These are phyloP conservation scores for Macrolepiota albuminosa DNA, from an alignment of 768 basidiomycete genomes.

Conservation along the genomic window DNA sequence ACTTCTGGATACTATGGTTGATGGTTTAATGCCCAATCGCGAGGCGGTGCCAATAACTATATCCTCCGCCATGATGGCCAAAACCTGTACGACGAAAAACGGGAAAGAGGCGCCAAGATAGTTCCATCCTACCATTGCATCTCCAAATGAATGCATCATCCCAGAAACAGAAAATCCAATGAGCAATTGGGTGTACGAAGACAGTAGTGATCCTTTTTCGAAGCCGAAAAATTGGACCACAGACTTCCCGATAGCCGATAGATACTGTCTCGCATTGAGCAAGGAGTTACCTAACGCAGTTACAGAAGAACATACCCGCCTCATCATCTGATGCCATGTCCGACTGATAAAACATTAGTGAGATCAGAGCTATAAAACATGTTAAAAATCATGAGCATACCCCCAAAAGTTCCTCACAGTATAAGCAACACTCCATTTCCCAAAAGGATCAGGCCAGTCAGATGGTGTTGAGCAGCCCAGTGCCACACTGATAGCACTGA, in stretches of 20 bases:
- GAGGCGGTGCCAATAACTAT: constrained; percentile 14
- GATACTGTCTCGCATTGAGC: constrained; percentile 11
- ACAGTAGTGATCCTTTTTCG: constrained; percentile 14
- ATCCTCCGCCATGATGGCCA: constrained; percentile 27
- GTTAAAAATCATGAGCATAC: constrained; percentile 14
- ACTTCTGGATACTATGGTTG: neutral
- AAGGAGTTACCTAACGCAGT: neutral
- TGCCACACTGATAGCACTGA: neutral
- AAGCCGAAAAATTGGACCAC: constrained; percentile 10
- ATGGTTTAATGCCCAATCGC: neutral
- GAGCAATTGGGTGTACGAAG: constrained; percentile 21
- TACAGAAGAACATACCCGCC: constrained; percentile 15
- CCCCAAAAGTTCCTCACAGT: constrained; percentile 27
- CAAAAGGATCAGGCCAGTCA: constrained; percentile 25
- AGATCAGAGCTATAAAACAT: neutral
- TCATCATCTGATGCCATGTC: constrained; percentile 24
- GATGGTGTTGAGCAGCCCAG: constrained; percentile 14
- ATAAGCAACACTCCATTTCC: constrained; percentile 23
- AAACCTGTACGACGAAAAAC: constrained; percentile 26
- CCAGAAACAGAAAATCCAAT: constrained; percentile 24
- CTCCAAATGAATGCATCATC: constrained; percentile 23
- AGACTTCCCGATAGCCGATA: constrained; percentile 17
- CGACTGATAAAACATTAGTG: constrained; percentile 11
- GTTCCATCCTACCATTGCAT: constrained; percentile 18
- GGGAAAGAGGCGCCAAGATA: constrained; percentile 17